Evolutionary conservation across 73 alveolate species (phyloP), one percentile per base, ranked within the genome.

Genomic region (Stentor roeselii): DNA sequence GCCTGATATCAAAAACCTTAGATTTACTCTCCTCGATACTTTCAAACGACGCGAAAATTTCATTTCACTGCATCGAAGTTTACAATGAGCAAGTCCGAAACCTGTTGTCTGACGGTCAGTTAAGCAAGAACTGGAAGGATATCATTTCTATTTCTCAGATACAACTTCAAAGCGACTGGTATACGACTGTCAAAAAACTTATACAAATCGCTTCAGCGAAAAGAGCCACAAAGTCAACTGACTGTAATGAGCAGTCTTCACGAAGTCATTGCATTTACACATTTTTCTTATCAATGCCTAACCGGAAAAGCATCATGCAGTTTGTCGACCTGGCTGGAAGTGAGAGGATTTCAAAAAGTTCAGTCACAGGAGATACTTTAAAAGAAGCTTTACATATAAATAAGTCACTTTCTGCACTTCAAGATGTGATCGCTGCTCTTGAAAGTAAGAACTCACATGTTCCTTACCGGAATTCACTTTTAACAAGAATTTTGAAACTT

Each of bases 391-490:
- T 84, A 83, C 76, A 90, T 31, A 95, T 95, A 30, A 95, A 95
- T 61, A 83, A 89, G 87, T 83, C 95, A 38, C 87, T 95, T 36
- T 60, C 92, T 4, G 88, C 91, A 75, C 83, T 95, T 27, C 97
- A 96, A 39, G 92, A 89, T 86, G 99, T 95, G 11, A 92, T 95
- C 59, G 83, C 83, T 59, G 96, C 98, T 11, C 82, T 95, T 15
- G 92, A 91, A 36, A 88, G 91, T 40, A 94, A 95, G 61, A 89
- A 93, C 86, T 78, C 59, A 67, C 92, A 92, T 85, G 87, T 94
- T 0, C 98, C 99, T 4, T 95, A 87, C 78, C 92, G 99, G 84
- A 93, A 94, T 80, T 92, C 97, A n/a, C 90, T 90, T 60, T 86
- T 95, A 0, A 95, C 99, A 30, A 87, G 86, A 34, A 36, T 88